These are phyloP conservation scores for Pinus albicaulis DNA, from an alignment of 75 land plant genomes.

Conservation along the genomic window DNA sequence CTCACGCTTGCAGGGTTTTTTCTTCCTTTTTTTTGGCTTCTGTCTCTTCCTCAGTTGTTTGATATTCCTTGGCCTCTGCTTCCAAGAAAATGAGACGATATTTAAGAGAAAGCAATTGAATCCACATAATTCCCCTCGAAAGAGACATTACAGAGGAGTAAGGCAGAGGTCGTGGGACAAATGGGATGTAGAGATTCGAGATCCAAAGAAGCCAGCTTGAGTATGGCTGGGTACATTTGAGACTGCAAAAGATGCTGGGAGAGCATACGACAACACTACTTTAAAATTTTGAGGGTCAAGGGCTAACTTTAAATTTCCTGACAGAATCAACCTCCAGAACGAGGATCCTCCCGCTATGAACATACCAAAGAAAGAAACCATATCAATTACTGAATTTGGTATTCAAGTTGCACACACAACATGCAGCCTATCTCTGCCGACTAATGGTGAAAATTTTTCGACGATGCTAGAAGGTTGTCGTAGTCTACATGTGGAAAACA, in stretches of 20 bases:
- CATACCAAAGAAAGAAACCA: background rate
- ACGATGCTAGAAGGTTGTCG: too few relatives aligned
- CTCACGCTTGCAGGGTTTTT: too few relatives aligned
- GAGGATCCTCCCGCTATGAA: background rate
- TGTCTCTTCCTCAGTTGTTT: too few relatives aligned
- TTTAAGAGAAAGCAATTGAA: too few relatives aligned
- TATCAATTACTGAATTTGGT: background rate
- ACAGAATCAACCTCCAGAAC: background rate
- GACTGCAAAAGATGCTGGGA: background rate
- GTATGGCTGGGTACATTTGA: background rate
- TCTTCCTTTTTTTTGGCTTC: too few relatives aligned
- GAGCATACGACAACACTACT: background rate
- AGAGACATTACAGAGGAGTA: background rate
- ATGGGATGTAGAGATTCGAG: background rate
- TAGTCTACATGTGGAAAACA: too few relatives aligned
- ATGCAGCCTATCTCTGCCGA: too few relatives aligned
- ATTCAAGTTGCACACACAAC: background rate
- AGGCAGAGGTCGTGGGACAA: background rate
- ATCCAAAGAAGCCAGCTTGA: background rate
- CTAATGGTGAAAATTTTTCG: background rate
- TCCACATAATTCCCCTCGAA: background rate
- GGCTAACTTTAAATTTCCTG: slow-evolving; percentile 2
- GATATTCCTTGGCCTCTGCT: too few relatives aligned
- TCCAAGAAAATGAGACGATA: too few relatives aligned
- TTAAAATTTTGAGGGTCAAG: background rate